Base-by-base conservation (phyloP, 129 eudicot genomes). In the Centella asiatica region DNA sequence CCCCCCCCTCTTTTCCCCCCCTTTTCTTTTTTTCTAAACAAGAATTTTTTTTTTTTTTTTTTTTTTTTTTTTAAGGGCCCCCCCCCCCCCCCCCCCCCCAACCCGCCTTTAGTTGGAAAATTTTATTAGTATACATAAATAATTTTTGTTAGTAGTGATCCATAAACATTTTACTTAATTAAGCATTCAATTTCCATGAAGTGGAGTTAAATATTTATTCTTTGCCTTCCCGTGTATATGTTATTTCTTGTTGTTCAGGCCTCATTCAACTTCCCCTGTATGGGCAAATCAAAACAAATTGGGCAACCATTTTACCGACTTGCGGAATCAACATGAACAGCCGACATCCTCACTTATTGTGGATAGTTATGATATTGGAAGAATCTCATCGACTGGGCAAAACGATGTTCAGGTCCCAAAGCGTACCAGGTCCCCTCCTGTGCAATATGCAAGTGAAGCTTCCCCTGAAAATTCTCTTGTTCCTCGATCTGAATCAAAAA, bases 391-490 rank as follows among this genome's bases (percentile, higher is more conserved):
- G 20, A 42, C 52, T 42, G 61, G 61, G 23, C 68, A 67, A 31
- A 68, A 29, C 28, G 69, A 76, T 68, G 66, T 64, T 68, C 76
- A 68, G 27, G 36, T 50, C 33, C 76, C 66, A 37, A 80, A 69
- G 42, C 54, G 79, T 46, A 70, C 70, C 14, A 76, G 82, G 65
- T 73, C 86, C 10, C 80, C 84, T 15, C 60, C 74, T 47, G 25
- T 54, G 39, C 64, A 66, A 22, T 53, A 76, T 29, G 28, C 60
- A 7, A 67, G 31, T 4, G 78, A 60, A 46, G 54, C 32, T 72
- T 55, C 75, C 31, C 31, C 39, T 6, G 77, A 65, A 55, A 67
- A 64, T 52, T 52, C 70, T 40, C 3, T 36, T 37, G 47, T 63
- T 68, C 62, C 31, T 63, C 62, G 19, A 14, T 44, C 67, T 23